Base-by-base conservation (phyloP, 140 eudicot genomes). In the Senecio squalidus region DNA sequence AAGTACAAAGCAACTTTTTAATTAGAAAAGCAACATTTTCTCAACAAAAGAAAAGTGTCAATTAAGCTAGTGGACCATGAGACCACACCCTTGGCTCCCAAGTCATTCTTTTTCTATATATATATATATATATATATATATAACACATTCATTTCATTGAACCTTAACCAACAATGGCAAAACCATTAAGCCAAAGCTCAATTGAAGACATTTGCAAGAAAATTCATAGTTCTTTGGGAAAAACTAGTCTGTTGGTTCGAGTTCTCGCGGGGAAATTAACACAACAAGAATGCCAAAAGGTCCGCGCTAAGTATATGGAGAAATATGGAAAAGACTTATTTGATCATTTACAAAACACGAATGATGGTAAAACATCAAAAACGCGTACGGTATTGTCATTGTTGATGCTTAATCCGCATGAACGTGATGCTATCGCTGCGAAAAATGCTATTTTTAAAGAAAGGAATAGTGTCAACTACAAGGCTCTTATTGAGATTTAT, bases 401-500 rank as follows among this genome's bases (percentile, higher is more conserved):
- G 58, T 62, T 82, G 80, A 68, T 80, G 82, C 69, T 74, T 25
- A 76, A 67, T 27, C 81, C 89, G 2, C 80, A 73, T 27, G 96
- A 80, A 53, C 82, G 86, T 1, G 90, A 88, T 21, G 94, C 94
- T 5, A 61, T 71, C 9, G 43, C 70, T 29, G 90, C 87, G 21
- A 76, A 73, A 52, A 75, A 84, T 11, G 96, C 94, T 26, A 49
- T 88, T 54, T 74, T 65, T 49, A 69, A 60, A 46, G 44, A 39
- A 18, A 78, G 61, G 40, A 78, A 30, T 64, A 14, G 55, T 39
- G 70, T 75, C 57, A 64, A 88, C 27, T 84, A 69, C 73, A 82
- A 64, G 73, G 82, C 85, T 25, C 69, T 88, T 41, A n/a, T 84
- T 70, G 96, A 88, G 67, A 82, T 88, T 41, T 88, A 84, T 62